Percentiles rank a stretch among this genome's conserved stretches.
phyloP scores from a whole-genome alignment of 2,329 filamentous ascomycete species.

The Arthrobotrys sinensis region DNA sequence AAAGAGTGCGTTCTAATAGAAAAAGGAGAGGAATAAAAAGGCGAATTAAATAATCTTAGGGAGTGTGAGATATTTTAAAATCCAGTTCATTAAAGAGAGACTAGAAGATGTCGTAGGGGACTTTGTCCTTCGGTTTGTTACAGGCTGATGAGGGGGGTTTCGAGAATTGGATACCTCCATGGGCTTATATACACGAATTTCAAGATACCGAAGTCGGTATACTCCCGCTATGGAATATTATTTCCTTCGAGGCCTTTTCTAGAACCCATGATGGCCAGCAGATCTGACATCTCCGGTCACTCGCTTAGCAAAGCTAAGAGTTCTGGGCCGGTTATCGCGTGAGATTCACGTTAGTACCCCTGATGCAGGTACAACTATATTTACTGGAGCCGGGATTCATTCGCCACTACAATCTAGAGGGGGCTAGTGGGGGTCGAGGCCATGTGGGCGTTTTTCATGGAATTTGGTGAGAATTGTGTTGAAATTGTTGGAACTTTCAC shows the following conservation, averaged over 20 bases:
- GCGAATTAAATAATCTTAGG: too few relatives aligned
- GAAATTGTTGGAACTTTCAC: conserved; percentile 21
- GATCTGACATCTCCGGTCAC: conserved; percentile 7
- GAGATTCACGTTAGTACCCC: background rate
- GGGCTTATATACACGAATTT: background rate
- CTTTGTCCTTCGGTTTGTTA: background rate
- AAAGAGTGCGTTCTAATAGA: background rate
- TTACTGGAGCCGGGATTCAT: background rate
- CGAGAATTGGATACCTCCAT: background rate
- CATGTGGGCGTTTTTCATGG: background rate
- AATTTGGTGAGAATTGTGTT: conserved; percentile 22
- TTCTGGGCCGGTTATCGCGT: background rate
- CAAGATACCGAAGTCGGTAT: background rate
- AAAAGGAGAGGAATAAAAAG: too few relatives aligned
- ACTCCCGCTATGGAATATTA: background rate
- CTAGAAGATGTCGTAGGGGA: background rate
- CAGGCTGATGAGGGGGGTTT: background rate
- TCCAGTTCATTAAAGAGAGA: background rate
- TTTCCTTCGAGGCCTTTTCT: conserved; percentile 2
- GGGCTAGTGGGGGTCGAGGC: background rate
- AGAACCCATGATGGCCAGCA: conserved; percentile 3
- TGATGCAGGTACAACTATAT: conserved; percentile 17
- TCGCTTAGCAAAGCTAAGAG: conserved; percentile 16
- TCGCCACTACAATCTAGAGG: background rate
- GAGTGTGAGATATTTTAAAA: too few relatives aligned